Conservation (phyloP, 2,329 filamentous ascomycete genomes). For the Penicillium nordicum region DNA sequence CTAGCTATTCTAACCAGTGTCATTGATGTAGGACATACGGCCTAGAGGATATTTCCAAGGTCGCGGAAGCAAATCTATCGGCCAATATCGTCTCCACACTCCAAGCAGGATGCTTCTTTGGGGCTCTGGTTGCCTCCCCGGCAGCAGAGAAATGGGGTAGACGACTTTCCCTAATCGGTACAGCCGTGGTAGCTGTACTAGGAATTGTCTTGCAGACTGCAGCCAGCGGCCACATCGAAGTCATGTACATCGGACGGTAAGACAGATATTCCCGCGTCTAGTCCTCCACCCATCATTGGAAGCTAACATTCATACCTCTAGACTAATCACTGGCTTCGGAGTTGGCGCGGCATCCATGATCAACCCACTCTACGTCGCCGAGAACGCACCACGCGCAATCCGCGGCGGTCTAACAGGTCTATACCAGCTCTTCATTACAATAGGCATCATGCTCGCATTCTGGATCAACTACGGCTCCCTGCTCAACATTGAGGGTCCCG, state of each 20-base stretch:
- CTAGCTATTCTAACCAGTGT: slow-evolving; percentile 15
- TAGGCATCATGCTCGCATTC: slow-evolving; percentile 43
- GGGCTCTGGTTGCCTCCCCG: slow-evolving; percentile 52
- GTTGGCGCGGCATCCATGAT: slow-evolving; percentile 54
- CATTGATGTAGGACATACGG: slow-evolving; percentile 49
- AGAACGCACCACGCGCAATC: slow-evolving; percentile 58
- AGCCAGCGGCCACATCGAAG: slow-evolving; percentile 57
- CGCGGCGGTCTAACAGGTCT: slow-evolving; percentile 59
- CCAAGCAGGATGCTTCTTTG: slow-evolving; percentile 65
- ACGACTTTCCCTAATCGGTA: slow-evolving; percentile 52
- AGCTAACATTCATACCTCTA: slow-evolving; percentile 15
- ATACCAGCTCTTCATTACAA: slow-evolving; percentile 58
- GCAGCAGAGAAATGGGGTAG: slow-evolving; percentile 52
- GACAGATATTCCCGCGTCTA: slow-evolving; percentile 14
- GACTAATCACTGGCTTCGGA: slow-evolving; percentile 52
- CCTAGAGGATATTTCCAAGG: slow-evolving; percentile 41
- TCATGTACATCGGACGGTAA: slow-evolving; percentile 64
- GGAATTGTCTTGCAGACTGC: slow-evolving; percentile 64
- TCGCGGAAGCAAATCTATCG: slow-evolving; percentile 53
- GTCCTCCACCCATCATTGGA: neutral
- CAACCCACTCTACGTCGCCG: slow-evolving; percentile 59
- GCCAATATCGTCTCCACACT: slow-evolving; percentile 70
- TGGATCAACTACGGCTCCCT: slow-evolving; percentile 57
- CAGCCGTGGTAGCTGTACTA: slow-evolving; percentile 56
- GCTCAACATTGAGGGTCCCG: slow-evolving; percentile 48